A percentile compares a stretch with the other conserved stretches of the same genome.
phyloP scores from a whole-genome alignment of 371 early-diverging fungal species.

The Dentiscutata heterogama region DNA sequence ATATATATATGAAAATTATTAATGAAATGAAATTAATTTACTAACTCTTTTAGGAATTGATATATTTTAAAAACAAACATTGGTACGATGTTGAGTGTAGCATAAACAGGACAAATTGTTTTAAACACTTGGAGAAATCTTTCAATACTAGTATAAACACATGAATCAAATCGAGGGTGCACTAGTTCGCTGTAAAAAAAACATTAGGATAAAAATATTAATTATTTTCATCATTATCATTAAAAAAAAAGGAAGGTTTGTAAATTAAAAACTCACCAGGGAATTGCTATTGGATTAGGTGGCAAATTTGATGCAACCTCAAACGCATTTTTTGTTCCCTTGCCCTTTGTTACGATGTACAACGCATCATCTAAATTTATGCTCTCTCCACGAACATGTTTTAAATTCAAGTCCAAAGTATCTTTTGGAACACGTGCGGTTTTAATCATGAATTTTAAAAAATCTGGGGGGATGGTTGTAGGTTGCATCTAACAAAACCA shows the following conservation, averaged over 20 bases:
- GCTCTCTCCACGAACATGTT: slow-evolving; percentile 61
- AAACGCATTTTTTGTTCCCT: slow-evolving; percentile 61
- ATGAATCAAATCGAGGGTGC: slow-evolving; percentile 72
- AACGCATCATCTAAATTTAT: slow-evolving; percentile 59
- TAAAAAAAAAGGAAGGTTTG: background rate
- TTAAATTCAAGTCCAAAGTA: slow-evolving; percentile 61
- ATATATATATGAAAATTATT: slow-evolving; percentile 4
- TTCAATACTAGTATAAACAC: slow-evolving; percentile 59
- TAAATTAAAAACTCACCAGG: slow-evolving; percentile 50
- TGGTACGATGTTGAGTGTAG: slow-evolving; percentile 78
- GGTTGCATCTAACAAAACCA: slow-evolving; percentile 64
- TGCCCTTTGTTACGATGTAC: slow-evolving; percentile 54
- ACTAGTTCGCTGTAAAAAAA: slow-evolving; percentile 5
- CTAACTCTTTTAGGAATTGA: slow-evolving; percentile 68
- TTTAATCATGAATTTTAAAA: slow-evolving; percentile 72
- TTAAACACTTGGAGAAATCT: slow-evolving; percentile 66
- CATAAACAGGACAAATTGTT: slow-evolving; percentile 73
- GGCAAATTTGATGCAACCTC: slow-evolving; percentile 52
- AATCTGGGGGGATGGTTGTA: slow-evolving; percentile 71
- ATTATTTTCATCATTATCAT: background rate
- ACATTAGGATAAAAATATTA: background rate
- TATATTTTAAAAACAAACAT: slow-evolving; percentile 67
- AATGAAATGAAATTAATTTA: slow-evolving; percentile 6
- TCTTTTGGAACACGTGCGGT: slow-evolving; percentile 71
- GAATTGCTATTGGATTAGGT: slow-evolving; percentile 50